Evolutionary conservation across 129 eudicot genomes (phyloP).

Genomic region (Flaveria brownii): DNA sequence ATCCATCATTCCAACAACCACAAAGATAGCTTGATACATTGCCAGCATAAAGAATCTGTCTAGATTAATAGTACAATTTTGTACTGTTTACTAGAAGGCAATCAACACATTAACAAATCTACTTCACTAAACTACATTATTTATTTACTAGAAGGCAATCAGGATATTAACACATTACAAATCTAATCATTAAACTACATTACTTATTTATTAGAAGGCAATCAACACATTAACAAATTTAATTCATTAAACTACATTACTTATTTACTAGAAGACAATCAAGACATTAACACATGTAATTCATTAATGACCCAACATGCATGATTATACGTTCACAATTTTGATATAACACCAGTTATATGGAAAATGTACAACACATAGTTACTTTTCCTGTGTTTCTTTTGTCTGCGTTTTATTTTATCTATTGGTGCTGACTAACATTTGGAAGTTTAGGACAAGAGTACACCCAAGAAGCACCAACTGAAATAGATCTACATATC

Average conservation of each 20-base stretch:
- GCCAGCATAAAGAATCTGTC: background rate
- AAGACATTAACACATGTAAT: background rate
- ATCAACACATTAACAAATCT: background rate
- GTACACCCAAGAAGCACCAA: conserved; percentile 6
- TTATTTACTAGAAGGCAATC: too few species aligned
- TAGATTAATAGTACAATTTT: background rate
- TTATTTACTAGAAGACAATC: background rate
- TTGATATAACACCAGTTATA: background rate
- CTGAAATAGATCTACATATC: background rate
- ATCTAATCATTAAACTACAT: too few species aligned
- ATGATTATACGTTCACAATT: conserved; percentile 11
- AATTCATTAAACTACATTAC: too few species aligned
- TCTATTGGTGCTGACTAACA: background rate
- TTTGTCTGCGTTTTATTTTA: background rate
- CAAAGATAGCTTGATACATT: background rate
- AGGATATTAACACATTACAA: too few species aligned
- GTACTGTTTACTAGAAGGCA: background rate
- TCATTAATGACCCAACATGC: conserved; percentile 19
- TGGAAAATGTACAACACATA: background rate
- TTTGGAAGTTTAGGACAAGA: background rate
- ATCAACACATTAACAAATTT: too few species aligned
- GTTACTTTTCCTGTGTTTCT: background rate
- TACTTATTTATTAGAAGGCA: too few species aligned
- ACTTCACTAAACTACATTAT: background rate
- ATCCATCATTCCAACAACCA: background rate